These are phyloP conservation scores for Leccinum pellstonianum DNA, from an alignment of 768 basidiomycete species.

Conservation along the genomic window DNA sequence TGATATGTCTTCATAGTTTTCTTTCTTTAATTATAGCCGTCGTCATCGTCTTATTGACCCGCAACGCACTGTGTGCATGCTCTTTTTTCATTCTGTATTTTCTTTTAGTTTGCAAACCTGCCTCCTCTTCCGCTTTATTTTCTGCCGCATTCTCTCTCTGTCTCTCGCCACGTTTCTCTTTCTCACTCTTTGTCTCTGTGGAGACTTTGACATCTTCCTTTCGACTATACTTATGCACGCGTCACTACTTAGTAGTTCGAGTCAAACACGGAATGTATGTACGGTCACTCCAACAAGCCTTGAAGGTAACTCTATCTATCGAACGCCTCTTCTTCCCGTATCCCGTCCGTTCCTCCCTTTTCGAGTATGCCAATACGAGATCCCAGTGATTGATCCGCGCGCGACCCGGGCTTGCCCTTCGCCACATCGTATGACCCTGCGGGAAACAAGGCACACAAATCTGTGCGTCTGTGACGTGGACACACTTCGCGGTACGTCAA, in stretches of 20 bases:
- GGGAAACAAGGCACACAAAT: not conserved
- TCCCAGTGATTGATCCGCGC: not conserved
- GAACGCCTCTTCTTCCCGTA: not conserved
- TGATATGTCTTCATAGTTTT: constrained; percentile 9
- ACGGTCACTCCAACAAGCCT: not conserved
- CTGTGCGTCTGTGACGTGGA: not conserved
- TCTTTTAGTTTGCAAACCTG: not conserved
- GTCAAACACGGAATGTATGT: not conserved
- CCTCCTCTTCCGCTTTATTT: not conserved
- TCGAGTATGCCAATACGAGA: too few species aligned
- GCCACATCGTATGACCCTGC: not conserved
- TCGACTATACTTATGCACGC: not conserved
- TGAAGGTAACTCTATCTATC: not conserved
- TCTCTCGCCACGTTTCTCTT: not conserved
- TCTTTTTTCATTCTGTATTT: not conserved
- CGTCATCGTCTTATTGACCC: constrained; percentile 3
- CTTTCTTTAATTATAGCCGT: constrained; percentile 14
- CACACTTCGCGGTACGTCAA: not conserved
- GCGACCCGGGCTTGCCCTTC: not conserved
- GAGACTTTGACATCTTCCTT: not conserved
- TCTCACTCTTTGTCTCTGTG: not conserved
- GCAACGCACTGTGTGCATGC: constrained; percentile 2
- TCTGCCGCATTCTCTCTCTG: not conserved
- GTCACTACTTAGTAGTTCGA: not conserved
- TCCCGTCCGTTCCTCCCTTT: too few species aligned